Conservation (phyloP, 2,329 filamentous ascomycete species). For the Neofusicoccum sp. region DNA sequence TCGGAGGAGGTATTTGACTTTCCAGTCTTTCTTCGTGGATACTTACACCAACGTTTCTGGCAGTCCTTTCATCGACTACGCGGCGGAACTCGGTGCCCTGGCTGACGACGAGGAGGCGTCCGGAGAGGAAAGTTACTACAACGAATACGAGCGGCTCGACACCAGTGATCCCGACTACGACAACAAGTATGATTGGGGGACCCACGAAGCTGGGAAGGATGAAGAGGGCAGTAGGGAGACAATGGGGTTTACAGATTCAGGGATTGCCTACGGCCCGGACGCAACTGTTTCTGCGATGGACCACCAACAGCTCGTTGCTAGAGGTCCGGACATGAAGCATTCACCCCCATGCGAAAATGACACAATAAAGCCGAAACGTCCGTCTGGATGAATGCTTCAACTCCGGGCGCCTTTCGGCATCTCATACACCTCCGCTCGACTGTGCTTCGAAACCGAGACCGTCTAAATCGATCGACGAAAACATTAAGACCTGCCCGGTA, state of each 20-base stretch:
- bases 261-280: too few relatives aligned
- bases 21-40: conserved; percentile 22
- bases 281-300: too few relatives aligned
- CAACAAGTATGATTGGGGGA: neutral
- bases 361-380: too few relatives aligned
- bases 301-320: too few relatives aligned
- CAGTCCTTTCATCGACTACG: neutral
- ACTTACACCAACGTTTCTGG: neutral
- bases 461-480: too few relatives aligned
- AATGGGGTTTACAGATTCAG: neutral
- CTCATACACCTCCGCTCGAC: too few relatives aligned
- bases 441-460: too few relatives aligned
- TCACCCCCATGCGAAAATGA: too few relatives aligned
- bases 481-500: too few relatives aligned
- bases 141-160: neutral
- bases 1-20: conserved; percentile 1
- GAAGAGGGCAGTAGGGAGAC: neutral
- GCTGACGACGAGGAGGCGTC: neutral
- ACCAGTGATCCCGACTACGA: neutral
- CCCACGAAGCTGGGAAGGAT: neutral
- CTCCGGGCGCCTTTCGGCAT: too few relatives aligned
- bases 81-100: neutral
- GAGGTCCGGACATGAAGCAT: too few relatives aligned
- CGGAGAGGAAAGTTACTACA: neutral
- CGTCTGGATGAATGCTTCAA: too few relatives aligned